Conservation (phyloP, 495 filamentous ascomycete species). For the Neurospora sp. region DNA sequence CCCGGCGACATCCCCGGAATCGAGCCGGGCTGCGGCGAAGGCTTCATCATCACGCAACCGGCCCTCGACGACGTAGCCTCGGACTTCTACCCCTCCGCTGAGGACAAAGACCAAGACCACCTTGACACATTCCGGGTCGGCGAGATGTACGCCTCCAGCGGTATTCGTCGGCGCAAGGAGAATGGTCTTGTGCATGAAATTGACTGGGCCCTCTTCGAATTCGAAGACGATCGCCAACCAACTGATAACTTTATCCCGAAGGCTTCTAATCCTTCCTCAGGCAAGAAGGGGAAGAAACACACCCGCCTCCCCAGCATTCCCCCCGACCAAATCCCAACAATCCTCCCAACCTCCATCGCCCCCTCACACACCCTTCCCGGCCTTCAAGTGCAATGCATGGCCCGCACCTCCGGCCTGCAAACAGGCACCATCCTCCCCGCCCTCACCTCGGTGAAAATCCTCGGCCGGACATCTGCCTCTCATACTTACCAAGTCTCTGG, state of each 20-base stretch:
- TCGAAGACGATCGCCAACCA: constrained; percentile 61
- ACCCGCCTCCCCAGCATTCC: background rate
- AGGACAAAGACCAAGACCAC: constrained; percentile 49
- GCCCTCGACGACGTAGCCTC: constrained; percentile 78
- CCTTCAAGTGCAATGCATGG: constrained; percentile 75
- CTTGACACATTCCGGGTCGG: constrained; percentile 68
- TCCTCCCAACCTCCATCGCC: constrained; percentile 34
- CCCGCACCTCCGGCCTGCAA: constrained; percentile 80
- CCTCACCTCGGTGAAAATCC: constrained; percentile 72
- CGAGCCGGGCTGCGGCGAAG: constrained; percentile 60
- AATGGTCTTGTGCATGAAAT: constrained; percentile 75
- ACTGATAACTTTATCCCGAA: constrained; percentile 49
- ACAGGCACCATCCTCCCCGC: constrained; percentile 62
- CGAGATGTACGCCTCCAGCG: constrained; percentile 79
- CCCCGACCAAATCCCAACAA: background rate
- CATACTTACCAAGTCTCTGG: constrained; percentile 65
- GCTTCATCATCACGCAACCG: constrained; percentile 70
- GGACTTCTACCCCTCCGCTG: constrained; percentile 56
- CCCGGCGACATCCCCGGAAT: constrained; percentile 80
- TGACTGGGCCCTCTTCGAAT: constrained; percentile 89
- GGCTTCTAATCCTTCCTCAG: background rate
- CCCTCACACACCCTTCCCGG: constrained; percentile 48
- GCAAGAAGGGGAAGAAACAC: background rate
- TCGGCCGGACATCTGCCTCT: constrained; percentile 68
- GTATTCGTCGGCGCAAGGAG: constrained; percentile 56